Percentiles rank a stretch among this genome's conserved stretches.
Conservation (phyloP, 2,329 filamentous ascomycete genomes). For the Arthrinium phaeospermum region DNA sequence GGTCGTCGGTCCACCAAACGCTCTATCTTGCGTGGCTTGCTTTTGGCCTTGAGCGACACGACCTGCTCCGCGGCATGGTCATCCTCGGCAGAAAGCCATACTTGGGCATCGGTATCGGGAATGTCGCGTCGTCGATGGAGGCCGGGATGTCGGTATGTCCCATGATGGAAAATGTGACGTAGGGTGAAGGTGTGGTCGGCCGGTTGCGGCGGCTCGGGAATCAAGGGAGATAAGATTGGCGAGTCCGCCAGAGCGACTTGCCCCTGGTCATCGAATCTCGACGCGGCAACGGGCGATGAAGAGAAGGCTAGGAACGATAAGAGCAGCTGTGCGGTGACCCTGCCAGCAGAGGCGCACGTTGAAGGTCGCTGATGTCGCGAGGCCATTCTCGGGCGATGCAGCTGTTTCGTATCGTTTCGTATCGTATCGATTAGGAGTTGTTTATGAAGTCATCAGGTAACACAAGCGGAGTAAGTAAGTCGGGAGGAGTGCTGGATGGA, state of each 20-base stretch:
- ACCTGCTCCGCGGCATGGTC: slow-evolving; percentile 57
- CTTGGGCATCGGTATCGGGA: slow-evolving; percentile 56
- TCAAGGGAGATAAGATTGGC: slow-evolving; percentile 45
- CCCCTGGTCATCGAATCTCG: slow-evolving; percentile 39
- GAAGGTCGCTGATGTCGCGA: slow-evolving; percentile 34
- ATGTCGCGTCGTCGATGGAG: slow-evolving; percentile 82
- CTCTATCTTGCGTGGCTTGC: slow-evolving; percentile 73
- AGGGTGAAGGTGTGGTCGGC: slow-evolving; percentile 68
- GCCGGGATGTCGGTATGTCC: slow-evolving; percentile 76
- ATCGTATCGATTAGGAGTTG: slow-evolving; percentile 18
- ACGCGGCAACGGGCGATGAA: slow-evolving; percentile 46
- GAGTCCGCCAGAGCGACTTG: slow-evolving; percentile 52
- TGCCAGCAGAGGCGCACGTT: slow-evolving; percentile 62
- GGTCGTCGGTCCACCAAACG: slow-evolving; percentile 80
- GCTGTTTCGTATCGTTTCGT: background rate
- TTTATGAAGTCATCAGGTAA: slow-evolving; percentile 8
- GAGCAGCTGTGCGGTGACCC: slow-evolving; percentile 67
- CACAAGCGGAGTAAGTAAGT: slow-evolving; percentile 5
- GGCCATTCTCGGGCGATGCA: slow-evolving; percentile 29
- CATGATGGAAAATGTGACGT: slow-evolving; percentile 92
- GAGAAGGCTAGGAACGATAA: slow-evolving; percentile 71
- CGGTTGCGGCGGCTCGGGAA: slow-evolving; percentile 52
- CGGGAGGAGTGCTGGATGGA: background rate
- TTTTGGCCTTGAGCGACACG: slow-evolving; percentile 64
- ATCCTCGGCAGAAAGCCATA: slow-evolving; percentile 69